These are phyloP conservation scores for Alternaria triticina DNA, from an alignment of 2,329 filamentous ascomycete species.

Conservation along the genomic window DNA sequence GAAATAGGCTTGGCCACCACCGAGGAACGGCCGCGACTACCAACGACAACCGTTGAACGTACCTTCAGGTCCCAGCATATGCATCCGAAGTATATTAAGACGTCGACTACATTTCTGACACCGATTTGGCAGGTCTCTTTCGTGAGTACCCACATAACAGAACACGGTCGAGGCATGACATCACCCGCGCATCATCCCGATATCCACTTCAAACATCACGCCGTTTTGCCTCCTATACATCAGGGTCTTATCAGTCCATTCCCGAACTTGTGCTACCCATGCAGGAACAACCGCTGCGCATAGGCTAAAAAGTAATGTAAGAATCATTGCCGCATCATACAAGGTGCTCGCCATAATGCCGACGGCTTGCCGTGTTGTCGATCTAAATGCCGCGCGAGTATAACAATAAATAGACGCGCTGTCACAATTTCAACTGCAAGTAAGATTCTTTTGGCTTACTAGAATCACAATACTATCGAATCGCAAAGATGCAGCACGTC, in stretches of 20 bases:
- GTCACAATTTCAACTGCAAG: background rate
- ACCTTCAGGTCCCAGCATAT: background rate
- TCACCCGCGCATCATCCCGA: background rate
- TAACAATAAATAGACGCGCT: background rate
- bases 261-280: background rate
- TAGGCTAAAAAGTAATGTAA: background rate
- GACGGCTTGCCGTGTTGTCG: background rate
- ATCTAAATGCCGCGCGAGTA: background rate
- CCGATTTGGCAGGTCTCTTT: background rate
- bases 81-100: background rate
- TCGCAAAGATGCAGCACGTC: background rate
- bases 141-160: background rate
- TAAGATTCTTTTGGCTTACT: background rate
- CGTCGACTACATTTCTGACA: background rate
- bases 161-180: background rate
- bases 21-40: background rate
- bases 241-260: background rate
- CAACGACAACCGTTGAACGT: background rate
- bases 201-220: background rate
- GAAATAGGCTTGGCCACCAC: background rate
- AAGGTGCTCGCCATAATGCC: background rate
- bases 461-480: background rate
- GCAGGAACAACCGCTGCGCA: background rate
- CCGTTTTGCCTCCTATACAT: background rate
- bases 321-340: slow-evolving; percentile 6